Conservation (phyloP, 2,329 filamentous ascomycete genomes). For the Leptographium wingfieldii region DNA sequence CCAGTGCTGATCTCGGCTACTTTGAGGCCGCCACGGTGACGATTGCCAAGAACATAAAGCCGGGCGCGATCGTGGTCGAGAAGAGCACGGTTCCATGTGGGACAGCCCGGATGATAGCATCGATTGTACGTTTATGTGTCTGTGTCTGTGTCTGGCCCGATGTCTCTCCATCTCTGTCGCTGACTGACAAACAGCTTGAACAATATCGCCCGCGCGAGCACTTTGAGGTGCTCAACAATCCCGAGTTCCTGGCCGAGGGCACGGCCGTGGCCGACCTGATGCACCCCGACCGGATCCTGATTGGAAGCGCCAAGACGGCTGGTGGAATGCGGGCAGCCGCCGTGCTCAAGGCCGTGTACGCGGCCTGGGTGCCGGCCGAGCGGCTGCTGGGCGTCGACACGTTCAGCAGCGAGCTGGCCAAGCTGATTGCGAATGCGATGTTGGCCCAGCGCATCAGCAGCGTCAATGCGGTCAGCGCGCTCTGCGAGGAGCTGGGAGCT, state of each 20-base stretch:
- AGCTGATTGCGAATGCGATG: constrained; percentile 4
- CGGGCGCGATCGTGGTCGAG: too few relatives aligned
- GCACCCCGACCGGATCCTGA: constrained; percentile 1
- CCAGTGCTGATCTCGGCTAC: too few relatives aligned
- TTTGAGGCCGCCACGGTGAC: too few relatives aligned
- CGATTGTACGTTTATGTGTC: background rate
- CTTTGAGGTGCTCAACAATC: constrained; percentile 1
- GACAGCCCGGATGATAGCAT: background rate
- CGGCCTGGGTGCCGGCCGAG: background rate
- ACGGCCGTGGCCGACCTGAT: constrained; percentile 1
- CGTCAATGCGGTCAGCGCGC: constrained; percentile 3
- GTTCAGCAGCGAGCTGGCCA: constrained; percentile 5
- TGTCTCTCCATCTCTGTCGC: too few relatives aligned
- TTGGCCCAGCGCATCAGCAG: constrained; percentile 5
- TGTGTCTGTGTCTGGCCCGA: background rate
- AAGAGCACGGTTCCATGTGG: too few relatives aligned
- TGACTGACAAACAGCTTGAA: too few relatives aligned
- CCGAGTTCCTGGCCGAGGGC: constrained; percentile 3
- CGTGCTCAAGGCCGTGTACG: too few relatives aligned
- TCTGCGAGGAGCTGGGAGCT: too few relatives aligned
- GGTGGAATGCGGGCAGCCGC: too few relatives aligned
- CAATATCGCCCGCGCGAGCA: background rate
- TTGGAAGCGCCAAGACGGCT: background rate
- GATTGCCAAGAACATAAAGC: too few relatives aligned
- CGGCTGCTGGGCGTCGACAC: background rate